Base-by-base conservation (phyloP, 441 rosid species). In the Erodium texanum region DNA sequence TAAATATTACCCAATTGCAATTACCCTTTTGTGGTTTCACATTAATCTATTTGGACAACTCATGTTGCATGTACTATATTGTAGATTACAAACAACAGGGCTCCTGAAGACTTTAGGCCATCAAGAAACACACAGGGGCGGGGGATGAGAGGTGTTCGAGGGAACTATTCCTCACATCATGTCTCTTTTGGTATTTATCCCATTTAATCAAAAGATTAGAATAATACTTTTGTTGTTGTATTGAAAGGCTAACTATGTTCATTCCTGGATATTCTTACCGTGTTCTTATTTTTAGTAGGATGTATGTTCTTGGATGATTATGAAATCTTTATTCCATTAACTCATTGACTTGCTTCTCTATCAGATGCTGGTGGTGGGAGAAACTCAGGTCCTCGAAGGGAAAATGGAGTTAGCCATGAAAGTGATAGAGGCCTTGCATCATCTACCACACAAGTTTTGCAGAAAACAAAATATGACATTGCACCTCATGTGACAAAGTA, bases 381-480 rank as follows among this genome's bases (percentile, higher is more conserved):
- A 83, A 75, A 67, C 79, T 68, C 77, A 22, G 75, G 80, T 76
- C 16, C 77, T 68, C 83, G 78, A 71, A 83, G 89, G 82, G 98
- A 80, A 56, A 89, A 75, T 78, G 88, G 86, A 73, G 68, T 64
- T 70, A 72, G 67, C 79, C 77, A 71, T 69, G 70, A 59, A 15
- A 34, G 58, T 62, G 82, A 77, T 41, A 78, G 86, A 75, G 79
- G 82, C 63, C 66, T 80, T 58, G 72, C 58, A 34, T 66, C 79
- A 22, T 62, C 43, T 6, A 24, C 68, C 27, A 41, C 68, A 22
- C 45, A 38, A 38, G 59, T 68, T 67, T 61, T 67, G 19, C 84
- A 67, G 77, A 82, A 78, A 81, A 80, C 68, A 52, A 85, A 79
- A 73, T 75, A 70, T 69, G 66, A 63, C 59, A 63, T 79, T 19